Evolutionary conservation across 1,139 yeast genomes (phyloP).

Genomic region (Debaryomyces nepalensis): DNA sequence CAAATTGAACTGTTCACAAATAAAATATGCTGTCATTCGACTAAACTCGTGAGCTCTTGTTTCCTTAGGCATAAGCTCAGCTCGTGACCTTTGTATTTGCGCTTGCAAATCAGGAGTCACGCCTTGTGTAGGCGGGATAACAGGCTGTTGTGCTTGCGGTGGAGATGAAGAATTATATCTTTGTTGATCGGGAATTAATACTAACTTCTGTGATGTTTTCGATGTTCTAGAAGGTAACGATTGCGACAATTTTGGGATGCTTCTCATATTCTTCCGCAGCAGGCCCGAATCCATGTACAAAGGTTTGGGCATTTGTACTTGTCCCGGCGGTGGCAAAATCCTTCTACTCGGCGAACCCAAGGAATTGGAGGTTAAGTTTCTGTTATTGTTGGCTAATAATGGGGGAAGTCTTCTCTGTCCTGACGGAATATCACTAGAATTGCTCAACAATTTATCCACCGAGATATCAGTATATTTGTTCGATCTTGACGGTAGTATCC

Average conservation of each 20-base stretch:
- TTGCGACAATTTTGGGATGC: slow-evolving; percentile 63
- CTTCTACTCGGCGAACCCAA: slow-evolving; percentile 13
- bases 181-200: slow-evolving; percentile 76
- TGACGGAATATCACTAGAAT: slow-evolving; percentile 85
- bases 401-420: slow-evolving; percentile 61
- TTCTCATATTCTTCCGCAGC: slow-evolving; percentile 36
- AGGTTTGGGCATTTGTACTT: slow-evolving; percentile 12
- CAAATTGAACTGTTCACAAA: slow-evolving; percentile 80
- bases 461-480: slow-evolving; percentile 70
- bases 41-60: slow-evolving; percentile 71
- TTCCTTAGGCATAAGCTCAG: slow-evolving; percentile 72
- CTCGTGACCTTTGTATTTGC: slow-evolving; percentile 58
- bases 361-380: not conserved
- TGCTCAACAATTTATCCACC: slow-evolving; percentile 70
- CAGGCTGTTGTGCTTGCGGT: slow-evolving; percentile 18
- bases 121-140: slow-evolving; percentile 11
- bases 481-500: slow-evolving; percentile 32
- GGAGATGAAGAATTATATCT: slow-evolving; percentile 22
- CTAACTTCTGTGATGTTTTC: slow-evolving; percentile 82
- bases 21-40: slow-evolving; percentile 87
- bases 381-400: slow-evolving; percentile 22
- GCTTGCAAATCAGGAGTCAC: slow-evolving; percentile 30
- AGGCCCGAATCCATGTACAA: slow-evolving; percentile 1
- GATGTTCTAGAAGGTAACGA: slow-evolving; percentile 85
- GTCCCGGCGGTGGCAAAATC: slow-evolving; percentile 16